Conservation (phyloP, 495 filamentous ascomycete species). For the Haplographium delicatum region DNA sequence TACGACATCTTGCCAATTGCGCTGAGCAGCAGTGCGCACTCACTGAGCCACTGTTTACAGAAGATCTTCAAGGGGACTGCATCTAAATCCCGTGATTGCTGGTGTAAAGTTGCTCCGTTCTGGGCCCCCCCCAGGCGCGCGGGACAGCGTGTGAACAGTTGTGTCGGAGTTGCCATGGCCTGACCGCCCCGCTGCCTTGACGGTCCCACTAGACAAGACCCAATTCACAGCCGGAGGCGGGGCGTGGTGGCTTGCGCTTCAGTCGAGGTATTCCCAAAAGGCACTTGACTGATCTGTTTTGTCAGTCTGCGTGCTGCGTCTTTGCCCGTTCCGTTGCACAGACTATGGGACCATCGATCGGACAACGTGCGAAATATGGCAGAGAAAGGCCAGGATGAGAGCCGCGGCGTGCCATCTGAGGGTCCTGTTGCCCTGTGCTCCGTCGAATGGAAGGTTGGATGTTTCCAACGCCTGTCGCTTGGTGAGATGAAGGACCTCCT, state of each 20-base stretch:
- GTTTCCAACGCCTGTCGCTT: constrained; percentile 7
- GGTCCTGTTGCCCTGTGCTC: not conserved
- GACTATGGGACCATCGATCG: not conserved
- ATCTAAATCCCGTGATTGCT: too few relatives aligned
- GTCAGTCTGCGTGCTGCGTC: not conserved
- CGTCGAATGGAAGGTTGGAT: not conserved
- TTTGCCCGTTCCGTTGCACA: constrained; percentile 6
- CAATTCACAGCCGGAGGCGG: not conserved
- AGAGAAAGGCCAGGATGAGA: not conserved
- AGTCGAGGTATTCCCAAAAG: not conserved
- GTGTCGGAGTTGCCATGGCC: not conserved
- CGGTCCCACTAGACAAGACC: not conserved
- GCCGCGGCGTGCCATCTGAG: not conserved
- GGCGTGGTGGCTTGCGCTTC: constrained; percentile 4
- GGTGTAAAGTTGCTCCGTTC: too few relatives aligned
- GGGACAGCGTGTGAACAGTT: not conserved
- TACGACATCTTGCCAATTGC: too few relatives aligned
- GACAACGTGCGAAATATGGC: not conserved
- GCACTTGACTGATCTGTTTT: not conserved
- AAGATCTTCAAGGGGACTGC: too few relatives aligned
- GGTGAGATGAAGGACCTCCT: constrained; percentile 2
- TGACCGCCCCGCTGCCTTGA: not conserved
- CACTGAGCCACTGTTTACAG: too few relatives aligned
- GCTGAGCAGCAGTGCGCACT: too few relatives aligned
- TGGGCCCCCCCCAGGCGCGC: too few relatives aligned